phyloP scores from a whole-genome alignment of 345 rosid species.

The Pistacia vera region DNA sequence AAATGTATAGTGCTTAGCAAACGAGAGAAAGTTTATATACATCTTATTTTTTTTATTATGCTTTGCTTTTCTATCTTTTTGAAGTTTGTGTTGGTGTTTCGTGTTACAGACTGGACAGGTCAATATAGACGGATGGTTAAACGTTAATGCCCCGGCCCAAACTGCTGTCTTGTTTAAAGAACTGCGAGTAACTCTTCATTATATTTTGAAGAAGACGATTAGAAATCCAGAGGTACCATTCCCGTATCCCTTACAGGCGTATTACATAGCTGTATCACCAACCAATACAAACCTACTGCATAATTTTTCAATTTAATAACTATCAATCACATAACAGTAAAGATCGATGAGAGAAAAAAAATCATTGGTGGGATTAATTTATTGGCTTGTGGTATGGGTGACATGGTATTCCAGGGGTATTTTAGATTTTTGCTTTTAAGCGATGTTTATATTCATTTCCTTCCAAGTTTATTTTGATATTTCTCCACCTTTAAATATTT shows the following conservation, averaged over 20 bases:
- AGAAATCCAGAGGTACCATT: conserved; percentile 70
- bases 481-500: neutral
- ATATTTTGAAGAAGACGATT: conserved; percentile 63
- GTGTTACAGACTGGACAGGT: conserved; percentile 63
- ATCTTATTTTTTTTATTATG: neutral
- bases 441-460: neutral
- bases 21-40: neutral
- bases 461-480: neutral
- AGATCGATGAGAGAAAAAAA: too few species aligned
- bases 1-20: neutral
- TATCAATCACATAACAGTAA: too few species aligned
- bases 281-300: neutral
- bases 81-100: neutral
- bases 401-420: neutral
- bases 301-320: too few species aligned
- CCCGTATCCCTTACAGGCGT: neutral
- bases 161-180: conserved; percentile 91
- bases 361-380: neutral
- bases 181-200: conserved; percentile 73
- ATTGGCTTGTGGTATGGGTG: too few species aligned
- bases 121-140: conserved; percentile 81
- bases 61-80: neutral
- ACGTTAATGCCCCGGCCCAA: conserved; percentile 86
- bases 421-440: neutral
- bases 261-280: too few species aligned